Percentiles rank a stretch among this genome's conserved stretches.
phyloP scores from a whole-genome alignment of 1,284 basidiomycete species.

The Coniophora puteana region DNA sequence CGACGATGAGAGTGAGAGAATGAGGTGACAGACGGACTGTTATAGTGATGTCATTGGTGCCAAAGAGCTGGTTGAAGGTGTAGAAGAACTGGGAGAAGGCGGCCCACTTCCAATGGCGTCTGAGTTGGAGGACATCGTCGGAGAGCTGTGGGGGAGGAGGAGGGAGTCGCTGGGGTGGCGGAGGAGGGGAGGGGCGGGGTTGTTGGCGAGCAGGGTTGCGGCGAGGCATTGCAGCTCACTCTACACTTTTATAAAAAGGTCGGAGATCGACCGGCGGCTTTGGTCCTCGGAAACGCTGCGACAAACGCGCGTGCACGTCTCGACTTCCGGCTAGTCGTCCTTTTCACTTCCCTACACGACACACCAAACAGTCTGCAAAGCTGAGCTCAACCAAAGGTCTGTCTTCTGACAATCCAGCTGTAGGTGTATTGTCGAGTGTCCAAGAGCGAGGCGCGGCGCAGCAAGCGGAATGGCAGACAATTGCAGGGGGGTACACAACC shows the following conservation, averaged over 20 bases:
- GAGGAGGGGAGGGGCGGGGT: conserved; percentile 18
- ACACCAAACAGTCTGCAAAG: too few species aligned
- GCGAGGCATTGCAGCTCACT: conserved; percentile 37
- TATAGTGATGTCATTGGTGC: conserved; percentile 61
- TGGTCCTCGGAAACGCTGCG: conserved; percentile 18
- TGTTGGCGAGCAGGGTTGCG: conserved; percentile 27
- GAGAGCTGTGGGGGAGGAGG: conserved; percentile 31
- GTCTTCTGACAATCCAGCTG: too few species aligned
- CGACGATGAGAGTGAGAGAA: conserved; percentile 11
- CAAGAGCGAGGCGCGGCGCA: too few species aligned
- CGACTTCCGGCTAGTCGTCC: too few species aligned
- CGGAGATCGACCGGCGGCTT: conserved; percentile 30
- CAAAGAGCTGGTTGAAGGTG: conserved; percentile 66
- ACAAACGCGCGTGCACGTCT: too few species aligned
- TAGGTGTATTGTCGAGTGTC: too few species aligned
- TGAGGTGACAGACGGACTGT: conserved; percentile 38
- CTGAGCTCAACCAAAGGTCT: too few species aligned
- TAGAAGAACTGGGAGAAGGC: conserved; percentile 79
- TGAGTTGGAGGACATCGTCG: conserved; percentile 40
- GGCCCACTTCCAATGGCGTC: conserved; percentile 82
- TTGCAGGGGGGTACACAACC: too few species aligned
- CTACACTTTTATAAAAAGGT: conserved; percentile 31
- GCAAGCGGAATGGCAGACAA: too few species aligned
- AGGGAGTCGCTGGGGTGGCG: conserved; percentile 21
- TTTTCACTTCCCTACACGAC: too few species aligned